Base-by-base conservation (phyloP, 306 rosid genomes). In the Nissolia schottii region DNA sequence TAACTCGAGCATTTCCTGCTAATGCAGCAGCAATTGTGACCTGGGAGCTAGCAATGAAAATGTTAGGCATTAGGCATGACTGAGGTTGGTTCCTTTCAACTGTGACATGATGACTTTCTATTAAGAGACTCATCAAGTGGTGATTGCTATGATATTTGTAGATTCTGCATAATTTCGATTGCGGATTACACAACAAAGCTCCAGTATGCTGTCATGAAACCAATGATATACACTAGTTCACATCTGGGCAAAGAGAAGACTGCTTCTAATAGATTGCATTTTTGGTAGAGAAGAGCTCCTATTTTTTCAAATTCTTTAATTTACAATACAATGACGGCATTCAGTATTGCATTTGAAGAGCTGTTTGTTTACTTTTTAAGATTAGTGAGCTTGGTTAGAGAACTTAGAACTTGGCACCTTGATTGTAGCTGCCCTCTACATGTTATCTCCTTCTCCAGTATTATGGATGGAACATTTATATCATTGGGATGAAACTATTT, bases 11-110 rank as follows among this genome's bases (percentile, higher is more conserved):
- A 38, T 87, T 94, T 77, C 97, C 99, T 7, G 97, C 99, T 63
- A 94, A 91, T 70, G 97, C 97, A 35, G 91, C 93, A 3, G 93
- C 97, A 34, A 94, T 87, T 15, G 96, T 91, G 15, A 79, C 90
- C 64, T 93, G 97, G 97, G 98, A 93, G 91, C 85, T 90, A 53
- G 94, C 97, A 37, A 13, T 87, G 68, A 93, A 93, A 86, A 65
- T 90, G 35, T 73, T 93, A 45, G 90, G 96, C 74, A 43, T 89
- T 78, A 77, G 58, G 73, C 90, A 76, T 37, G 90, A 83, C 18
- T 89, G 28, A 84, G 72, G 76, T 51, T 14, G 9, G 64, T 78
- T 62, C 10, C 49, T 51, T 72, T 66, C 69, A 25, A 10, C 24
- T 71, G 11, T n/a, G 4, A 31, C n/a, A 41, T 41, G 41, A 24